Evolutionary conservation across 2,329 filamentous ascomycete species (phyloP).

Genomic region (Fusarium cicatricum): DNA sequence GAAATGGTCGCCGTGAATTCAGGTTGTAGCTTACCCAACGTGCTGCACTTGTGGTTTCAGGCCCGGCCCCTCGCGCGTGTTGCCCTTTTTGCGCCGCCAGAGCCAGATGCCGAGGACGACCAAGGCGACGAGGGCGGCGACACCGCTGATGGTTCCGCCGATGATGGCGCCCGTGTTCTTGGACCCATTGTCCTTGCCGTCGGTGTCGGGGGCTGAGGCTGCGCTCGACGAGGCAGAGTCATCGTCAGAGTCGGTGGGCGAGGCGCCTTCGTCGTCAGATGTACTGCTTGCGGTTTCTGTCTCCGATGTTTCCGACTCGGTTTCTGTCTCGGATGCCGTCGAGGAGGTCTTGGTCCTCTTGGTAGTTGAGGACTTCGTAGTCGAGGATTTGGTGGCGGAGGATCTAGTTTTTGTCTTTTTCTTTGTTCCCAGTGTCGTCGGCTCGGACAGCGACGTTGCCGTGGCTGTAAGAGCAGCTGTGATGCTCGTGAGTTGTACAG

Average conservation of each 20-base stretch:
- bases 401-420: slow-evolving; percentile 23
- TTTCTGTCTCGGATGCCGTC: slow-evolving; percentile 18
- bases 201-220: slow-evolving; percentile 42
- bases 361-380: slow-evolving; percentile 14
- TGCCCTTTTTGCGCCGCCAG: slow-evolving; percentile 53
- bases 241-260: slow-evolving; percentile 26
- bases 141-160: slow-evolving; percentile 62
- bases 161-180: slow-evolving; percentile 60
- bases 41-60: slow-evolving; percentile 50
- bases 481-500: slow-evolving; percentile 49
- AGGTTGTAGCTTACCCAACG: slow-evolving; percentile 48
- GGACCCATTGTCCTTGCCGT: slow-evolving; percentile 40
- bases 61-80: slow-evolving; percentile 54
- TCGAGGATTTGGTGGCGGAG: slow-evolving; percentile 14
- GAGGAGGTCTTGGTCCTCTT: slow-evolving; percentile 17
- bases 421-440: slow-evolving; percentile 51
- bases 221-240: slow-evolving; percentile 28
- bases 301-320: slow-evolving; percentile 7
- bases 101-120: slow-evolving; percentile 54
- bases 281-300: slow-evolving; percentile 20
- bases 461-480: slow-evolving; percentile 52
- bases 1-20: neutral
- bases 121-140: slow-evolving; percentile 56
- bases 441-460: slow-evolving; percentile 49
- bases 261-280: slow-evolving; percentile 33